These are phyloP conservation scores for Aspergillus heteromorphus DNA, from an alignment of 495 filamentous ascomycete genomes.

Conservation along the genomic window DNA sequence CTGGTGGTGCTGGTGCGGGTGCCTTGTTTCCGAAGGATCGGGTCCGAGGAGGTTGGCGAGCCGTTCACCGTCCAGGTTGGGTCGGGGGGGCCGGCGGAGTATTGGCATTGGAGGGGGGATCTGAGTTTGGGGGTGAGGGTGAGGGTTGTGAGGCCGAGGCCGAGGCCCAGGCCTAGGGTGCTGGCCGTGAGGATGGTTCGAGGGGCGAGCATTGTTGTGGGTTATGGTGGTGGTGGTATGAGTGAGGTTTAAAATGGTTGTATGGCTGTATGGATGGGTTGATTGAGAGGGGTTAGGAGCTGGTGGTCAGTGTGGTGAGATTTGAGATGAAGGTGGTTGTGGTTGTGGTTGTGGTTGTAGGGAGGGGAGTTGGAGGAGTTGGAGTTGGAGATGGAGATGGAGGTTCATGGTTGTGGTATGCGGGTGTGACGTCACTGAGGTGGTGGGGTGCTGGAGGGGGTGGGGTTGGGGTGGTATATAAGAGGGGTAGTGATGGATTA, in stretches of 20 bases:
- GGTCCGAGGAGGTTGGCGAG: constrained; percentile 19
- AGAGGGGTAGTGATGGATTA: not conserved
- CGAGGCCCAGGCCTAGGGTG: constrained; percentile 32
- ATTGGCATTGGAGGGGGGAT: constrained; percentile 39
- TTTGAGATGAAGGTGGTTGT: no score
- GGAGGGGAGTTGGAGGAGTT: no score
- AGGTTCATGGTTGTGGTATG: no score
- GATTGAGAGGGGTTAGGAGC: no score
- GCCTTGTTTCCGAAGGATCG: constrained; percentile 25
- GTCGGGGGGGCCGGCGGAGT: constrained; percentile 17
- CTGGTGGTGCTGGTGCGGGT: constrained; percentile 12
- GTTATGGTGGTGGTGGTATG: no score
- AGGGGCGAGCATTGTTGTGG: not conserved
- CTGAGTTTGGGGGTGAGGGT: constrained; percentile 38
- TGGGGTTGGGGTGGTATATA: not conserved
- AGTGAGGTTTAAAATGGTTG: no score
- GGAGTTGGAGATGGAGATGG: no score
- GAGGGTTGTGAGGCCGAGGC: constrained; percentile 35
- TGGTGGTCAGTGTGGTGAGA: no score
- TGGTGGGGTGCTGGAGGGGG: no score
- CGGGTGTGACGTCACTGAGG: no score
- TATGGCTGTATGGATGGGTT: no score
- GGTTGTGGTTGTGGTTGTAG: no score
- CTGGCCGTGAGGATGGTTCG: not conserved
- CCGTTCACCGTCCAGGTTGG: not conserved